Base-by-base conservation (phyloP, 345 rosid species). In the Ceriops decandra region DNA sequence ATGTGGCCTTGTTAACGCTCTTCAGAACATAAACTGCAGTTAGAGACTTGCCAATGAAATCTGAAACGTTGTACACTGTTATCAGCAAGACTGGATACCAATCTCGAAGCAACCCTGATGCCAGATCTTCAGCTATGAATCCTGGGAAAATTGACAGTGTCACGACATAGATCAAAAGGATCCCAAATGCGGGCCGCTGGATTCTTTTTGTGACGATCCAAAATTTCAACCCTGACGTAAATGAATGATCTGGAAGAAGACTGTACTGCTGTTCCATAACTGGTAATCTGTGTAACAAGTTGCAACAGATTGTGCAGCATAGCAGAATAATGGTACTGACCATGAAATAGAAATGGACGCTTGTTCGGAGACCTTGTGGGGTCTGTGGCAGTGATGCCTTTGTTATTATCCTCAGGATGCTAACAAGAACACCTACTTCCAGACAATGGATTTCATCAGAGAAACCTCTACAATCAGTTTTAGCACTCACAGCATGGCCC, bases 51-150 rank as follows among this genome's bases (percentile, higher is more conserved):
- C 97, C 98, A 5, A 78, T 19, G 63, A 93, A 81, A 81, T 93
- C 97, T 1, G 96, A 84, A 17, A 83, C 74, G 67, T 89, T 93
- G 70, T 90, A 93, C 26, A 83, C 75, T 7, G 93, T 85, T 76
- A 93, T 87, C 72, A 93, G 84, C 73, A 93, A 51, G 53, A 93
- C 76, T 1, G 97, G 97, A 74, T 88, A 93, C 97, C 98, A 90
- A 65, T 90, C 90, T 30, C 60, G 72, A 16, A 93, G 85, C 67
- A 78, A 30, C 63, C 75, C 27, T 22, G 97, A 93, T 68, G 75
- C 58, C 59, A 93, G 68, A 68, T 79, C 76, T 77, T 91, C 97
- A 2, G 87, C 89, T 46, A 91, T 63, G 84, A 89, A 91, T 65
- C 97, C 95, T 1, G 96, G 97, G 75, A 93, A 91, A 66, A 91